These are phyloP conservation scores for Tubosaeta sp. DNA, from an alignment of 768 basidiomycete species.

Conservation along the genomic window DNA sequence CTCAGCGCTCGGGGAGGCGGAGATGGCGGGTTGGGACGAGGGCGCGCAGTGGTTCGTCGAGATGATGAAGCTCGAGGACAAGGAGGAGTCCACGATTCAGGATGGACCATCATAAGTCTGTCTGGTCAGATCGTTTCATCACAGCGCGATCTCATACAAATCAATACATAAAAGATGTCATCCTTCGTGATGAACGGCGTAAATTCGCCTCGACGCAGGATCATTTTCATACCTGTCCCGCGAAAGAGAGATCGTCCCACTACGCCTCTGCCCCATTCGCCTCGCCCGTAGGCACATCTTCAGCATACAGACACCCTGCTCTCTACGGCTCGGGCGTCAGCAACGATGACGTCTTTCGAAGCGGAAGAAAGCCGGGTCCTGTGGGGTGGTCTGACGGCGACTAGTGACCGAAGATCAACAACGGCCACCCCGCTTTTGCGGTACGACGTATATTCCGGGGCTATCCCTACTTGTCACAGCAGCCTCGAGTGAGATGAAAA, in stretches of 20 bases:
- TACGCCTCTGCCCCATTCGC: neutral
- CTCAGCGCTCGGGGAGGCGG: conserved; percentile 79
- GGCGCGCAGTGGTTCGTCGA: conserved; percentile 80
- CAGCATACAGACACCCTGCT: conserved; percentile 10
- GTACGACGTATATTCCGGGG: conserved; percentile 14
- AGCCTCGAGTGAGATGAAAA: neutral
- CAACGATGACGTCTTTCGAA: conserved; percentile 3
- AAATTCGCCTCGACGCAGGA: conserved; percentile 14
- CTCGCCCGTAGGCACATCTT: conserved; percentile 13
- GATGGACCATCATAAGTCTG: conserved; percentile 40
- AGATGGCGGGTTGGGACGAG: conserved; percentile 76
- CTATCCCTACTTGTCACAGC: conserved; percentile 1
- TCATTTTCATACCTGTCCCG: conserved; percentile 19
- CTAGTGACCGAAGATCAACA: neutral
- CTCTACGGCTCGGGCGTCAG: conserved; percentile 11
- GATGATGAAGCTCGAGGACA: conserved; percentile 68
- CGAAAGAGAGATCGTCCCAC: conserved; percentile 7
- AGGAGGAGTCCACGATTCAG: conserved; percentile 63
- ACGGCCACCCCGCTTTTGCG: conserved; percentile 14
- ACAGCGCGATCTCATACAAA: conserved; percentile 9
- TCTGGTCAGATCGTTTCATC: neutral
- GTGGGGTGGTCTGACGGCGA: neutral
- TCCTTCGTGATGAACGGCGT: conserved; percentile 5
- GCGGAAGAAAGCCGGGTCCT: conserved; percentile 7
- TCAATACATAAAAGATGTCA: conserved; percentile 7